Evolutionary conservation across 805 yeast genomes (phyloP).

Genomic region (Lachancea meyersii): DNA sequence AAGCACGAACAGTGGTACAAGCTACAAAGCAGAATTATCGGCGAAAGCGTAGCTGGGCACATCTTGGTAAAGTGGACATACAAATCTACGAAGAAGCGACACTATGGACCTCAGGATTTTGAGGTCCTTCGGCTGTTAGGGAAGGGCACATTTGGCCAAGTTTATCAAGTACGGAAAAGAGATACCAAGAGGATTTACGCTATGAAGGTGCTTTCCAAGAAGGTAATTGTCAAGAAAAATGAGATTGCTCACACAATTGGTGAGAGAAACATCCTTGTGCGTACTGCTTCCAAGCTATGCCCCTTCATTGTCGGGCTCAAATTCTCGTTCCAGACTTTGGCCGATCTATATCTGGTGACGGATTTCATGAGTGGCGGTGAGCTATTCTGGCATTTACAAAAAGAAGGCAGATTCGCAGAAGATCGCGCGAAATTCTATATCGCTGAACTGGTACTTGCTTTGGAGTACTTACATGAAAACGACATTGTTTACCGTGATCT

Average conservation of each 20-base stretch:
- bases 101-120: constrained; percentile 90
- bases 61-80: constrained; percentile 72
- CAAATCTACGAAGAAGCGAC: constrained; percentile 60
- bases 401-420: constrained; percentile 90
- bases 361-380: constrained; percentile 99
- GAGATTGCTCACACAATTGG: constrained; percentile 98
- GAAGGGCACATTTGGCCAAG: constrained; percentile 97
- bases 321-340: constrained; percentile 92
- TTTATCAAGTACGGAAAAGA: constrained; percentile 86
- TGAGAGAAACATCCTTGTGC: constrained; percentile 87
- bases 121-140: constrained; percentile 87
- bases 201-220: constrained; percentile 92
- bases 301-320: constrained; percentile 95
- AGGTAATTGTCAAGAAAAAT: constrained; percentile 91
- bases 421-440: constrained; percentile 94
- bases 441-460: constrained; percentile 88
- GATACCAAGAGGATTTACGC: constrained; percentile 92
- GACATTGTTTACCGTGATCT: constrained; percentile 95
- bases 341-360: constrained; percentile 86
- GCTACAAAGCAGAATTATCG: constrained; percentile 64
- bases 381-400: constrained; percentile 92
- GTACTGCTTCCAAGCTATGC: constrained; percentile 81
- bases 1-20: constrained; percentile 68
- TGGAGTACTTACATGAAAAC: constrained; percentile 91
- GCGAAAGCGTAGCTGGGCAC: constrained; percentile 73